These are phyloP conservation scores for Edaphochlamys debaryana DNA, from an alignment of 139 green algal genomes.

Conservation along the genomic window DNA sequence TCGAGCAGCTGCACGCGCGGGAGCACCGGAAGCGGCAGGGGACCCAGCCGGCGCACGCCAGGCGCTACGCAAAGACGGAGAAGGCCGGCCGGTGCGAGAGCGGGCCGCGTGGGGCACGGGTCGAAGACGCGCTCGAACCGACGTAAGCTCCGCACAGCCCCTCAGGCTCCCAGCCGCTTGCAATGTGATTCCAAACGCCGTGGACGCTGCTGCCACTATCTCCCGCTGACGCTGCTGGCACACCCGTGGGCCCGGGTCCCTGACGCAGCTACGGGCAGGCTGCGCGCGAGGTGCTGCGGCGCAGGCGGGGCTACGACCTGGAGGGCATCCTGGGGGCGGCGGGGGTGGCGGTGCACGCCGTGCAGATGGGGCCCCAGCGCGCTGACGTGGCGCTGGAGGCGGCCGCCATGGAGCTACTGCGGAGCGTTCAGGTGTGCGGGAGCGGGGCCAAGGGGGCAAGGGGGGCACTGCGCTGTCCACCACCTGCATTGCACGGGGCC, in stretches of 20 bases:
- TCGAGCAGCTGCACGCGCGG: slow-evolving; percentile 42
- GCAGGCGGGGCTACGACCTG: slow-evolving; percentile 5
- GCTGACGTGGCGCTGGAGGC: slow-evolving; percentile 16
- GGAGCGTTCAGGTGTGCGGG: background rate
- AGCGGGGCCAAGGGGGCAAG: background rate
- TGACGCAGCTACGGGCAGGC: background rate
- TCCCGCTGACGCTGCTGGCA: too few relatives aligned
- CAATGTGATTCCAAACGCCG: too few relatives aligned
- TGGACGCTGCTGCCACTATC: too few relatives aligned
- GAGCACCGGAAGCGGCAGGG: slow-evolving; percentile 36
- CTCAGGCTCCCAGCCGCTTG: too few relatives aligned
- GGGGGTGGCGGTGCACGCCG: background rate
- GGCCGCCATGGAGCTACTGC: background rate
- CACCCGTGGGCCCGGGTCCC: too few relatives aligned
- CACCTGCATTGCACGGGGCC: background rate
- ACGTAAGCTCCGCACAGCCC: too few relatives aligned
- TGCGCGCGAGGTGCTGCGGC: background rate
- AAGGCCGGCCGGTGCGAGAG: too few relatives aligned
- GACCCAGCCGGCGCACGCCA: background rate
- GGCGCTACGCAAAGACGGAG: slow-evolving; percentile 9
- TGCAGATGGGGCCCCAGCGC: slow-evolving; percentile 5
- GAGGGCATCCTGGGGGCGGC: background rate
- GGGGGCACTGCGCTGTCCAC: background rate
- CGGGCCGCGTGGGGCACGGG: too few relatives aligned
- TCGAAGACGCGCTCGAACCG: too few relatives aligned